These are phyloP conservation scores for Kodamaea laetipori DNA, from an alignment of 805 yeast genomes.

Conservation along the genomic window DNA sequence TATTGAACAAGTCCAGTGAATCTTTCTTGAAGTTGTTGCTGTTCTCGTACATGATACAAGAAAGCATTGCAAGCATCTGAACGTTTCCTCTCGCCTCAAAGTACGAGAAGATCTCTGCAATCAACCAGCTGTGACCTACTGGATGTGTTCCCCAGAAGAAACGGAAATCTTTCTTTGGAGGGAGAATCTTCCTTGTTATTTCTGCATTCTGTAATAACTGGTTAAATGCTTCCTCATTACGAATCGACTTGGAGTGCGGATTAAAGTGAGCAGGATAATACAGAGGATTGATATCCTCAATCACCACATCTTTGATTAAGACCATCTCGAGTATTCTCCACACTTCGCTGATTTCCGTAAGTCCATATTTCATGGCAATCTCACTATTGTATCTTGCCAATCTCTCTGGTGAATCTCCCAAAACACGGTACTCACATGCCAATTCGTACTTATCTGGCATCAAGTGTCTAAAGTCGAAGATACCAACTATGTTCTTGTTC, in stretches of 20 bases:
- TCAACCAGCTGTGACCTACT: slow-evolving; percentile 68
- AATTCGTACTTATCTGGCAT: slow-evolving; percentile 75
- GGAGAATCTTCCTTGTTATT: slow-evolving; percentile 11
- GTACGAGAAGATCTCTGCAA: slow-evolving; percentile 59
- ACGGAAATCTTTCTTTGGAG: slow-evolving; percentile 20
- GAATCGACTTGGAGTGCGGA: slow-evolving; percentile 8
- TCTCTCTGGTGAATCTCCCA: slow-evolving; percentile 63
- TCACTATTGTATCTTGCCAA: slow-evolving; percentile 69
- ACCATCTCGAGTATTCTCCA: slow-evolving; percentile 66
- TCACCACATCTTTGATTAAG: slow-evolving; percentile 43
- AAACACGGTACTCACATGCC: slow-evolving; percentile 64
- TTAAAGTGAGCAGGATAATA: slow-evolving; percentile 9
- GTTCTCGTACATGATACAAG: slow-evolving; percentile 66
- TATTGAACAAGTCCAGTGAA: slow-evolving; percentile 24
- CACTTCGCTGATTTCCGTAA: slow-evolving; percentile 64
- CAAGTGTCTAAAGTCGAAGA: slow-evolving; percentile 65
- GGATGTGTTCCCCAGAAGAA: slow-evolving; percentile 83
- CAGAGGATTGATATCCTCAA: slow-evolving; percentile 19
- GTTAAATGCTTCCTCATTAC: slow-evolving; percentile 11
- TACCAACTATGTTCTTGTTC: slow-evolving; percentile 56
- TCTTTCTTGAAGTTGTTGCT: slow-evolving; percentile 21
- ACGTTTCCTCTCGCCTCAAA: slow-evolving; percentile 67
- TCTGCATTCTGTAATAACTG: slow-evolving; percentile 15
- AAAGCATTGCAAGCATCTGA: slow-evolving; percentile 89
- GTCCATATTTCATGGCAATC: slow-evolving; percentile 66